These are phyloP conservation scores for Colletotrichum filicis DNA, from an alignment of 2,329 filamentous ascomycete genomes.

Conservation along the genomic window DNA sequence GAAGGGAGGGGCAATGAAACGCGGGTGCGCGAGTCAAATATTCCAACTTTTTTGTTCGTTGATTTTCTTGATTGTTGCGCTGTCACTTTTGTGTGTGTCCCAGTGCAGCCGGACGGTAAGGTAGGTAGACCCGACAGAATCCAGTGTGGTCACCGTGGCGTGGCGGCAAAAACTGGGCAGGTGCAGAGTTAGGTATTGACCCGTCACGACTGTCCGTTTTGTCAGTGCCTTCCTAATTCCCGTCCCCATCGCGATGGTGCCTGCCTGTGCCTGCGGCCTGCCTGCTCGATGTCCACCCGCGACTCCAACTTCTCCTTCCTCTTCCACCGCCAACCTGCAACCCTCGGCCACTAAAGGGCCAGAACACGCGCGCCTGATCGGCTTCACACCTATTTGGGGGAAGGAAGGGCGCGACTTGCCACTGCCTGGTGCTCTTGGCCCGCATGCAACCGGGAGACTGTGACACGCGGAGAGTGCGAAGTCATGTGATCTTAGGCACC, in stretches of 20 bases:
- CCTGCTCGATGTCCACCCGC: neutral
- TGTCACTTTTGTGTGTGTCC: conserved; percentile 4
- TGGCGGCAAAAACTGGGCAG: neutral
- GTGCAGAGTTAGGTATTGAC: neutral
- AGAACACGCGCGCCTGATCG: neutral
- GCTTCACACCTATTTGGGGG: neutral
- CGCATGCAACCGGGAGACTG: conserved; percentile 11
- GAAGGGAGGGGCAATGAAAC: conserved; percentile 18
- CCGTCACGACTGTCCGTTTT: neutral
- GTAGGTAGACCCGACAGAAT: too few relatives aligned
- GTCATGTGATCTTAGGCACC: conserved; percentile 52
- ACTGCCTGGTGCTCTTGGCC: conserved; percentile 27
- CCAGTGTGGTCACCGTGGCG: neutral
- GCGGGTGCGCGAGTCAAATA: conserved; percentile 32
- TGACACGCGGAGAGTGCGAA: conserved; percentile 48
- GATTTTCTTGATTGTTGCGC: neutral
- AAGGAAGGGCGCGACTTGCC: conserved; percentile 37
- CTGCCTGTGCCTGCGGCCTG: neutral
- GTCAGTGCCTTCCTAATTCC: neutral
- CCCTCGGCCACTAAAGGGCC: neutral
- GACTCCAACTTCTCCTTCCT: neutral
- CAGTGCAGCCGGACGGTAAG: neutral
- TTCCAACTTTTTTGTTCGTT: neutral
- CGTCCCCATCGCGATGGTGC: neutral
- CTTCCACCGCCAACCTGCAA: neutral